Evolutionary conservation across 202 grass and related monocot genomes (phyloP), one percentile per base, ranked within the genome.

Genomic region (Eragrostis tef): DNA sequence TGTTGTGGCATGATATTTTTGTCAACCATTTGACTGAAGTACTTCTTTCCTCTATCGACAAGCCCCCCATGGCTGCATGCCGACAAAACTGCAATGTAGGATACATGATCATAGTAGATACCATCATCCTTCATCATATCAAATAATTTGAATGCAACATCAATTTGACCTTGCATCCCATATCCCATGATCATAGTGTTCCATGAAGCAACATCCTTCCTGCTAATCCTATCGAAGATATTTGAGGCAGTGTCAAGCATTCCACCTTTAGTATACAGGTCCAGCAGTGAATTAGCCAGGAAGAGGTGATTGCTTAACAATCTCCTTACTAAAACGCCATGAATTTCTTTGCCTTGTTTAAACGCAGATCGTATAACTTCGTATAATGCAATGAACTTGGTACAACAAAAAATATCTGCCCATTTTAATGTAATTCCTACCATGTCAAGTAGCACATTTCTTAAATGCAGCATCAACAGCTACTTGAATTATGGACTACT

Each of bases 151-250:
- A 97, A 93, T 71, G 88, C 88, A 42, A 79, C 77, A 58, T 94
- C 86, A 39, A 91, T 70, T 89, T 94, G 86, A 54, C 94, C 94
- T 11, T 89, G 90, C 88, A 89, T 88, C 34, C 84, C 90, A 77
- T 93, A 87, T 27, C 94, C 94, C 79, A 94, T 80, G 44, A 98
- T 91, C 82, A 98, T 83, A 72, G 84, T 87, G 79, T 94, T 98
- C 94, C 94, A 98, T 34, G 94, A 94, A 51, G 90, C 88, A 4
- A 88, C 92, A 86, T 94, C 86, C 85, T 83, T 94, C 22, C 69
- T 43, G 14, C 57, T 70, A 54, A 91, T 93, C 78, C 82, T 87
- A 78, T 54, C 70, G 48, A 98, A 94, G 17, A 98, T 87, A 74
- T 79, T 98, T n/a, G 29, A 91, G 53, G 89, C 90, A 60, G 86